These are phyloP conservation scores for Furcasterigmium sp. DNA, from an alignment of 2,329 filamentous ascomycete genomes.

Conservation along the genomic window DNA sequence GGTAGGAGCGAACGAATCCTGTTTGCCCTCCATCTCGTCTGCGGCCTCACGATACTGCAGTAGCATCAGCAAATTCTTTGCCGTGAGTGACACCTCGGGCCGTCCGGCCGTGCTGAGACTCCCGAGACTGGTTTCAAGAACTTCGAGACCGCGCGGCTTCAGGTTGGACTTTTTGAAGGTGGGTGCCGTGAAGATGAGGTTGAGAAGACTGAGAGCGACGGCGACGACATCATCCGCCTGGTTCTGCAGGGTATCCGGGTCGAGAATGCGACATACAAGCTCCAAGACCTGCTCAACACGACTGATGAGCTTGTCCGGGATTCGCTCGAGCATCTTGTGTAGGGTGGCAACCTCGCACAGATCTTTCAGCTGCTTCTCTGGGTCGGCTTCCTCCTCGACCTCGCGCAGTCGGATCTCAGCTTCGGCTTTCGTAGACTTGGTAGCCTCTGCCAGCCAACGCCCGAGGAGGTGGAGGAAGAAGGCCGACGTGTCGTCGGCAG, in stretches of 20 bases:
- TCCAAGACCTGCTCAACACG: conserved; percentile 61
- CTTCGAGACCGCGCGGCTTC: conserved; percentile 31
- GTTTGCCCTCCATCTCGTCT: conserved; percentile 31
- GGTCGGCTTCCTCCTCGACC: conserved; percentile 19
- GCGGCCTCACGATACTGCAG: conserved; percentile 51
- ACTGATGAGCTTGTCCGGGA: conserved; percentile 58
- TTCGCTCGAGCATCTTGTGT: conserved; percentile 58
- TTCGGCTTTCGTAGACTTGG: conserved; percentile 17
- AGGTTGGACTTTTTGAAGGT: conserved; percentile 47
- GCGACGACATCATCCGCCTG: conserved; percentile 43
- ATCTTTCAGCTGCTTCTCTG: conserved; percentile 35
- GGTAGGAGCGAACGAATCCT: conserved; percentile 30
- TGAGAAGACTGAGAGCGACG: conserved; percentile 55
- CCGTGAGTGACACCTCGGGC: conserved; percentile 43
- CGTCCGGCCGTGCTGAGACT: conserved; percentile 32
- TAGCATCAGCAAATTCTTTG: conserved; percentile 50
- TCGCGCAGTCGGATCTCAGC: conserved; percentile 17
- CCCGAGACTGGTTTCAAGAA: conserved; percentile 44
- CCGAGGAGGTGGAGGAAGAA: conserved; percentile 57
- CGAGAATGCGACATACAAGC: conserved; percentile 56
- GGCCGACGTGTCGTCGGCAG: conserved; percentile 51
- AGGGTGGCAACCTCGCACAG: conserved; percentile 58
- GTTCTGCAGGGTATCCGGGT: conserved; percentile 33
- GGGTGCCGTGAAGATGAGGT: conserved; percentile 52
- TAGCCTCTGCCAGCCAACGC: conserved; percentile 44